These are phyloP conservation scores for Trichomonas tenax DNA, from an alignment of 208 protist genomes.

Conservation along the genomic window DNA sequence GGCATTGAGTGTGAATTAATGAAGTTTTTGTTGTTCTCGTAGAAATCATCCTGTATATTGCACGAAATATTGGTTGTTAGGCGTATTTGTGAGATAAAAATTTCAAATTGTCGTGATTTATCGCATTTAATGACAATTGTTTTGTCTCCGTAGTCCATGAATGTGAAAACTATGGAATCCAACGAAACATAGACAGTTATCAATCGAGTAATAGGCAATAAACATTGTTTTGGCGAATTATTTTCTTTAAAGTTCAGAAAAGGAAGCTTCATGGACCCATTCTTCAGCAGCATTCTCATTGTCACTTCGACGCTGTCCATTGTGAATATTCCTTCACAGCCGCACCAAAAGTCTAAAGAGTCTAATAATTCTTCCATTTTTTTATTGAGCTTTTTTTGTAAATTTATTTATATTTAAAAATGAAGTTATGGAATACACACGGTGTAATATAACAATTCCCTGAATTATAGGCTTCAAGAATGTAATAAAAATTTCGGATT, in stretches of 20 bases:
- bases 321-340: neutral
- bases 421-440: no score
- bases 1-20: neutral
- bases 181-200: neutral
- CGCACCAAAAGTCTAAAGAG: neutral
- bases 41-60: neutral
- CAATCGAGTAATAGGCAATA: neutral
- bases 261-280: neutral
- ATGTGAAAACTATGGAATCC: neutral
- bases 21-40: neutral
- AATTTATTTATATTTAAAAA: no score
- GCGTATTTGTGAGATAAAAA: neutral
- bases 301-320: neutral
- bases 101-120: neutral
- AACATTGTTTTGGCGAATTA: neutral
- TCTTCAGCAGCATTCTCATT: neutral
- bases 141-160: neutral
- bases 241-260: neutral
- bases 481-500: no score
- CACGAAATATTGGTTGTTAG: neutral
- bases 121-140: neutral
- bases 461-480: no score
- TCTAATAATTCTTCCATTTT: neutral
- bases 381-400: neutral
- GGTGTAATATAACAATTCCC: no score